Conservation (phyloP, 257 asterid genomes). For the Haberlea rhodopensis region DNA sequence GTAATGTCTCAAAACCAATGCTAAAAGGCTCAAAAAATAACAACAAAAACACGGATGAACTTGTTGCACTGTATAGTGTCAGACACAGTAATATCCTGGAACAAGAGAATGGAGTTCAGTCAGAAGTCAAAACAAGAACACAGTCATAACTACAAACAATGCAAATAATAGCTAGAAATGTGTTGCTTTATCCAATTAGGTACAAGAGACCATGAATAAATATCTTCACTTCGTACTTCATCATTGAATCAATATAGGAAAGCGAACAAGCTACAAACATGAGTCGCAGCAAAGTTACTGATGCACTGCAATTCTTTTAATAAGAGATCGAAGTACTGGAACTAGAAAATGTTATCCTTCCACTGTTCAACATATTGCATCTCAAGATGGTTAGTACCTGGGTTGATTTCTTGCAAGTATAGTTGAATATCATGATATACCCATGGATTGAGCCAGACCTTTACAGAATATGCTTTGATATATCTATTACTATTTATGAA, state of each 20-base stretch:
- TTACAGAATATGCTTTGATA: neutral
- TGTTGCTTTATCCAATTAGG: neutral
- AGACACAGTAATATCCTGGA: constrained; percentile 69
- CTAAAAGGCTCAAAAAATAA: constrained; percentile 93
- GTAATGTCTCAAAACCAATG: constrained; percentile 92
- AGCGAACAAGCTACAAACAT: neutral
- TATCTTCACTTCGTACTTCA: neutral
- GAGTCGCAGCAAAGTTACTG: neutral
- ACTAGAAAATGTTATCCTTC: neutral
- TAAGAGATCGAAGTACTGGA: no score
- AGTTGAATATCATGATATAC: neutral
- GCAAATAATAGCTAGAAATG: neutral
- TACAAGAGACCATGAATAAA: neutral
- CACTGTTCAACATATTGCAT: neutral
- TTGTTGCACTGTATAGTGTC: constrained; percentile 44
- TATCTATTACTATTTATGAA: neutral
- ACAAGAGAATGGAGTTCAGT: constrained; percentile 16
- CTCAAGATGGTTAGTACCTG: neutral
- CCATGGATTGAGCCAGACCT: neutral
- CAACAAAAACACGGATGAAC: constrained; percentile 56
- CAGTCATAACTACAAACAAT: neutral
- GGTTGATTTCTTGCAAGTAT: neutral
- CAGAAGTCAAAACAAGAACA: constrained; percentile 23
- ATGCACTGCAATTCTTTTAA: neutral
- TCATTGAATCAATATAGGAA: constrained; percentile 18